Evolutionary conservation across 768 basidiomycete species (phyloP).

Genomic region (Suillus luteus): DNA sequence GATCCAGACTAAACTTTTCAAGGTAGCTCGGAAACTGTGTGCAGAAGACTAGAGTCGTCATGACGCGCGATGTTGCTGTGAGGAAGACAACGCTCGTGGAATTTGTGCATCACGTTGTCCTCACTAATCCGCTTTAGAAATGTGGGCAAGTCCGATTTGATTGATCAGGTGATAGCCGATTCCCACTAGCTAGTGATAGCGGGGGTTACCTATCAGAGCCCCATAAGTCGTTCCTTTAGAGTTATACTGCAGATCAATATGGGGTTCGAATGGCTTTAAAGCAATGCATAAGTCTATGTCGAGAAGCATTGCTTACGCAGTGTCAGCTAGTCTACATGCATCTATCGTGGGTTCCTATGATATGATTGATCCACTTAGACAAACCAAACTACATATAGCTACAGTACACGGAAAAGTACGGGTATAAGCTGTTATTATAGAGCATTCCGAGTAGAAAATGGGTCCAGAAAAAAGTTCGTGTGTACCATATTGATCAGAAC

Average conservation of each 20-base stretch:
- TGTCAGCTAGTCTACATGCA: background rate
- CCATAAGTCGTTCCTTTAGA: background rate
- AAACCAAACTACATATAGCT: background rate
- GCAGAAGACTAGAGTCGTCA: background rate
- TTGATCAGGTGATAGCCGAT: background rate
- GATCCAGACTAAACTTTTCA: background rate
- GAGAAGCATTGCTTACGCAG: background rate
- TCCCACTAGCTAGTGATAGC: background rate
- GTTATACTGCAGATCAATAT: background rate
- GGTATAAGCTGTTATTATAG: background rate
- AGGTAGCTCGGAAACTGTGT: background rate
- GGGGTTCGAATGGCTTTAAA: background rate
- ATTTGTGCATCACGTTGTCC: background rate
- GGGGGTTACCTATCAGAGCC: background rate
- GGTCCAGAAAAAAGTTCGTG: slow-evolving; percentile 3
- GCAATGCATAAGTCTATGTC: background rate
- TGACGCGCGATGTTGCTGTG: slow-evolving; percentile 4
- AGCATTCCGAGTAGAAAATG: background rate
- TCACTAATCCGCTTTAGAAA: background rate
- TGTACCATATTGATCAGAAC: background rate
- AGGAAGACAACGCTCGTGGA: background rate
- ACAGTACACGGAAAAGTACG: background rate
- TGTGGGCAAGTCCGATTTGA: background rate
- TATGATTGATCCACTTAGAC: background rate
- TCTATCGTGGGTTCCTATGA: background rate